Evolutionary conservation across 2,329 filamentous ascomycete genomes (phyloP), one percentile per base, ranked within the genome.

Genomic region (Cercospora zeina): DNA sequence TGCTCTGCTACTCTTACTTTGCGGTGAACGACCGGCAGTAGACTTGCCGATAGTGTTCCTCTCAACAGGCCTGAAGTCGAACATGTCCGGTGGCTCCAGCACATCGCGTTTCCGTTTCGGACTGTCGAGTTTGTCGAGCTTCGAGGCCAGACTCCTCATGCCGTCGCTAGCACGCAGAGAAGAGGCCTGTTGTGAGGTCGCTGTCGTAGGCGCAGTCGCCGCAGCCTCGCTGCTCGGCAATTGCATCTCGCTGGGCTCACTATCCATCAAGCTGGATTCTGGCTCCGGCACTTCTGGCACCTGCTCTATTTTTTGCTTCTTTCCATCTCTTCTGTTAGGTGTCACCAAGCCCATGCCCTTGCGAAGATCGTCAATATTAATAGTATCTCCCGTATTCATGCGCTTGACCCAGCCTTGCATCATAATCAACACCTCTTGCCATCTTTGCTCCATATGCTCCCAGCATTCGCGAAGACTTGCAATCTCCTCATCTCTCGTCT

Each of bases 401-500:
- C 91, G 85, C 73, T 87, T 89, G 64, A 93, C 87, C 93, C 95
- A 97, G 34, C 89, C 87, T 67, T 97, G 91, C 80, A 99, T 96
- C 78, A 99, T 86, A 36, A 86, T 83, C 11, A 97, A 87, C 0
- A 95, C 91, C 73, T 97, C 93, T 67, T 87, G 88, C 91, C 95
- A 96, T 56, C 92, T 85, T 21, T 81, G 84, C 75, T 97, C 93
- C 90, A 97, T 96, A 77, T 89, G 92, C 74, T 96, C 90, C 89
- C 93, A 96, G 14, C 93, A 91, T 59, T 89, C 85, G 59, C 91
- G 87, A 53, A 99, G 81, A 56, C 90, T 85, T 57, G 84, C 83
- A 67, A 99, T 97, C 74, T 97, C 93, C 63, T 96, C 89, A 67
- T 99, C 93, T 59, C 93, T 87, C n/a, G 92, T 79, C 72, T 96